phyloP scores from a whole-genome alignment of 257 asterid genomes.

The Scutellaria baicalensis region DNA sequence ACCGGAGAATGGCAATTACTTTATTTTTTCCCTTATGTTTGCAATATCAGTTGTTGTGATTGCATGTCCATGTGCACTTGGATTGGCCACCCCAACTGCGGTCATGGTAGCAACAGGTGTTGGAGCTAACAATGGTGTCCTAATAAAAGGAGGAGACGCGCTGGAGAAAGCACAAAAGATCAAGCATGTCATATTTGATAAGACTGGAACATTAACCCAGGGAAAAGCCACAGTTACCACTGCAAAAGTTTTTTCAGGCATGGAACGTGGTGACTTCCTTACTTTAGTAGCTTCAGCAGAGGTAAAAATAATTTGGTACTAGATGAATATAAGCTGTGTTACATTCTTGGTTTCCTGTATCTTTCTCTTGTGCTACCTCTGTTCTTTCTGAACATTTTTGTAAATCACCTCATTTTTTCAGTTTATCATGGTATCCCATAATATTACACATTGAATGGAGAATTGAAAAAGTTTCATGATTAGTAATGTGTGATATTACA shows the following conservation, averaged over 20 bases:
- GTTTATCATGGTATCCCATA: neutral
- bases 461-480: neutral
- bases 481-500: neutral
- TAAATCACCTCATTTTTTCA: neutral
- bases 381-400: neutral
- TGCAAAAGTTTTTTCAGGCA: slow-evolving; percentile 69
- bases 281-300: slow-evolving; percentile 96
- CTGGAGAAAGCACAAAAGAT: slow-evolving; percentile 91
- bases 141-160: slow-evolving; percentile 98
- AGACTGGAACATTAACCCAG: slow-evolving; percentile 97
- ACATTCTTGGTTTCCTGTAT: neutral
- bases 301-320: slow-evolving; percentile 35
- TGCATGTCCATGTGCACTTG: slow-evolving; percentile 99
- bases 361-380: neutral
- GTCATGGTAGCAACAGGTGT: slow-evolving; percentile 99
- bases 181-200: slow-evolving; percentile 78
- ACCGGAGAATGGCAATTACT: slow-evolving; percentile 72
- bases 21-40: slow-evolving; percentile 95
- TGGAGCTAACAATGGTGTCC: slow-evolving; percentile 97
- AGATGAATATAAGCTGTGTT: slow-evolving; percentile 4
- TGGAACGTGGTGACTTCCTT: slow-evolving; percentile 97
- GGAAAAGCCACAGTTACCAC: slow-evolving; percentile 90
- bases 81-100: slow-evolving; percentile 99
- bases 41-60: slow-evolving; percentile 91
- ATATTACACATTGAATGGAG: neutral